phyloP scores from a whole-genome alignment of 306 rosid genomes.

The Lupinus albus region DNA sequence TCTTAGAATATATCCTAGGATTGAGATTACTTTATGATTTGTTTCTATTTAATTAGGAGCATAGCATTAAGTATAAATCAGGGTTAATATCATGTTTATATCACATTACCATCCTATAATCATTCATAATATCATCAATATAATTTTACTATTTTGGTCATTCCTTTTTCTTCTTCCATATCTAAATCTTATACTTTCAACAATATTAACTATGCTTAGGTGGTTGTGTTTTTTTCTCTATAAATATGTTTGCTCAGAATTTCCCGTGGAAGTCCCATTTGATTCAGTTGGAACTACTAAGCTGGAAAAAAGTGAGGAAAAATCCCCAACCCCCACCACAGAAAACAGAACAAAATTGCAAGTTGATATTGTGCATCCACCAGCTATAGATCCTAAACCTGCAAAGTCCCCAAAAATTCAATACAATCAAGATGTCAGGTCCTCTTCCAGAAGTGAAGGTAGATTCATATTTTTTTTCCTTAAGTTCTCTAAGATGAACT shows the following conservation, averaged over 20 bases:
- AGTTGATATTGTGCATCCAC: constrained; percentile 32
- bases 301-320: constrained; percentile 38
- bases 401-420: constrained; percentile 40
- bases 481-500: constrained; percentile 2
- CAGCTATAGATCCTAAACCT: constrained; percentile 36
- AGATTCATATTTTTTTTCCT: constrained; percentile 5
- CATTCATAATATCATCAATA: too few relatives aligned
- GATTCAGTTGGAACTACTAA: constrained; percentile 39
- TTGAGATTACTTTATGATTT: too few relatives aligned
- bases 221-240: not conserved
- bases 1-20: too few relatives aligned
- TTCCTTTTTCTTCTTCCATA: too few relatives aligned
- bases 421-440: constrained; percentile 22
- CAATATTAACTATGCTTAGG: constrained; percentile 34
- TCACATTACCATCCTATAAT: too few relatives aligned
- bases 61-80: too few relatives aligned
- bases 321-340: constrained; percentile 23
- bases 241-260: constrained; percentile 37
- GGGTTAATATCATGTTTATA: too few relatives aligned
- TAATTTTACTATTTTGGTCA: too few relatives aligned
- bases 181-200: too few relatives aligned
- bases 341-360: constrained; percentile 40
- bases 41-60: too few relatives aligned
- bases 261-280: constrained; percentile 34
- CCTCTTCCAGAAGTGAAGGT: constrained; percentile 46